Conservation (phyloP, 352 stramenopile species). For the Phytophthora chlamydospora region DNA sequence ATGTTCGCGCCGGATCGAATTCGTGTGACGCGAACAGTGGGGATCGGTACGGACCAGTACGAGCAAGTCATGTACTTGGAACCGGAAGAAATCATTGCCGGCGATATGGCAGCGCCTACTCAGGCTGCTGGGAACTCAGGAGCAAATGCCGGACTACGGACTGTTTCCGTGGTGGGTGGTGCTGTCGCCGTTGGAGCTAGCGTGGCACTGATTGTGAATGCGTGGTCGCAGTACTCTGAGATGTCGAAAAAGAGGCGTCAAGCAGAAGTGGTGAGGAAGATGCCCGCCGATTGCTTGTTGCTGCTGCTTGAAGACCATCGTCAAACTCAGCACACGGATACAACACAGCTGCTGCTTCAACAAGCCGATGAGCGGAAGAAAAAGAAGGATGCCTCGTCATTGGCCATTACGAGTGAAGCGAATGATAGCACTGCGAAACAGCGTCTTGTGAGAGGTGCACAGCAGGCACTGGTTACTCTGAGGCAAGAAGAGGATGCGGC, state of each 20-base stretch:
- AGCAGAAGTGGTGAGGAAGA: slow-evolving; percentile 71
- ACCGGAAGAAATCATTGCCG: slow-evolving; percentile 72
- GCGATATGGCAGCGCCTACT: slow-evolving; percentile 50
- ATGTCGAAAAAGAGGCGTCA: slow-evolving; percentile 66
- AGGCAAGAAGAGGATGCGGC: slow-evolving; percentile 36
- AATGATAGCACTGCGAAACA: slow-evolving; percentile 19
- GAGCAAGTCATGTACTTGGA: slow-evolving; percentile 82
- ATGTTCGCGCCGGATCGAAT: slow-evolving; percentile 77
- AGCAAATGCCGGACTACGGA: slow-evolving; percentile 45
- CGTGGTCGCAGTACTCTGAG: slow-evolving; percentile 85
- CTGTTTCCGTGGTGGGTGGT: slow-evolving; percentile 72
- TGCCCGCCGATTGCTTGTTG: slow-evolving; percentile 75
- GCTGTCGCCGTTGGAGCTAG: slow-evolving; percentile 81
- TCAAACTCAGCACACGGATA: slow-evolving; percentile 31
- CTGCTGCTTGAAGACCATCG: slow-evolving; percentile 75
- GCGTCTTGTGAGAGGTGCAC: slow-evolving; percentile 19
- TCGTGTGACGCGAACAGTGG: slow-evolving; percentile 64
- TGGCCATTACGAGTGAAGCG: slow-evolving; percentile 10
- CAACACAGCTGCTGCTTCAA: slow-evolving; percentile 40
- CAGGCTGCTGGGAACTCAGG: slow-evolving; percentile 28
- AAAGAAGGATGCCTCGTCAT: slow-evolving; percentile 26
- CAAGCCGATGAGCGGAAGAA: slow-evolving; percentile 37
- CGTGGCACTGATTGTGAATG: slow-evolving; percentile 77
- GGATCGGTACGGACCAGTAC: slow-evolving; percentile 61
- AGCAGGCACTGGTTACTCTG: slow-evolving; percentile 40